Percentiles rank a stretch among this genome's conserved stretches.
These are phyloP conservation scores for Xylaria sp. DNA, from an alignment of 2,329 filamentous ascomycete genomes.

Conservation along the genomic window DNA sequence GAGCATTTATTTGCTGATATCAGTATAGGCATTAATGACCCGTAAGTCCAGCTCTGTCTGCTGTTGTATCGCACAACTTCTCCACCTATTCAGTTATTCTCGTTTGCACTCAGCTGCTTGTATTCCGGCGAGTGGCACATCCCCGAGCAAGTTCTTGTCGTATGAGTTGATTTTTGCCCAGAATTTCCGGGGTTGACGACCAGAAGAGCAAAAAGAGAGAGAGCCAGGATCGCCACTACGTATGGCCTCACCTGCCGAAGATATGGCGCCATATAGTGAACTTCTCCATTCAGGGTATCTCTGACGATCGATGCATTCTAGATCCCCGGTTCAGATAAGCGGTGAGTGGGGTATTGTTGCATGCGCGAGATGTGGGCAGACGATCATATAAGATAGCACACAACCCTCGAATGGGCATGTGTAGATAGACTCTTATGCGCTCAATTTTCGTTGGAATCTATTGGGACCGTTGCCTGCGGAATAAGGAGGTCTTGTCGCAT, in stretches of 20 bases:
- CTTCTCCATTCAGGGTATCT: conserved; percentile 3
- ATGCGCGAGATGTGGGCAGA: background rate
- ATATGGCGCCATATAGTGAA: conserved; percentile 16
- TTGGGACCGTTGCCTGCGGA: too few relatives aligned
- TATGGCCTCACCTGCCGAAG: conserved; percentile 4
- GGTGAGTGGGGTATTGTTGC: conserved; percentile 18
- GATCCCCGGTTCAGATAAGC: conserved; percentile 22
- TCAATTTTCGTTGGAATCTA: background rate
- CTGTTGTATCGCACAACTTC: too few relatives aligned
- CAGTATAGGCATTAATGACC: too few relatives aligned
- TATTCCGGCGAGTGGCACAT: background rate
- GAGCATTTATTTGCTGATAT: too few relatives aligned
- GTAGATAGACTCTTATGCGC: background rate
- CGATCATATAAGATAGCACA: background rate
- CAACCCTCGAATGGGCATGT: background rate
- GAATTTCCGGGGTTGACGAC: background rate
- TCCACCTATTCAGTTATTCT: too few relatives aligned
- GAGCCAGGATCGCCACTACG: background rate
- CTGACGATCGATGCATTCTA: conserved; percentile 13
- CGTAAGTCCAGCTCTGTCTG: too few relatives aligned
- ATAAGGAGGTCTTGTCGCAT: background rate
- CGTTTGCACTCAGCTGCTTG: too few relatives aligned
- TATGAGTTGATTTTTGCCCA: background rate
- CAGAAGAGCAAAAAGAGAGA: background rate
- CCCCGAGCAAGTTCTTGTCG: too few relatives aligned